Conservation (phyloP, 2,329 filamentous ascomycete species). For the Calycina herbarum region DNA sequence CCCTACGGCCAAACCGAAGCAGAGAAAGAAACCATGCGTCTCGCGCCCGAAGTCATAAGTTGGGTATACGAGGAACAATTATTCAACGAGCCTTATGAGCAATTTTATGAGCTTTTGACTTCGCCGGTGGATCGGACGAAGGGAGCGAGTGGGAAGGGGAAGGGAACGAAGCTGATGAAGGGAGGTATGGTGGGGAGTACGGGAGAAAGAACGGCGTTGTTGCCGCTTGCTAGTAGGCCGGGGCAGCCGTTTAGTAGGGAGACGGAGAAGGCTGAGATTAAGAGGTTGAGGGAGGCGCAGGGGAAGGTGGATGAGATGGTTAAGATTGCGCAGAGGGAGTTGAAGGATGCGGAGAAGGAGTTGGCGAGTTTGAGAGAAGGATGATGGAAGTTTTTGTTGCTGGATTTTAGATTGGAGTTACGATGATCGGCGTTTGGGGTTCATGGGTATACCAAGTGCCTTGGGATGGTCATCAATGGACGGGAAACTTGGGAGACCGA, state of each 20-base stretch:
- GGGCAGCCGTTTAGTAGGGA: slow-evolving; percentile 73
- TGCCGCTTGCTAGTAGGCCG: slow-evolving; percentile 66
- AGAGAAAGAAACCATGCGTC: slow-evolving; percentile 57
- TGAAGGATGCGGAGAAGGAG: slow-evolving; percentile 31
- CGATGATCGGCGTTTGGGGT: neutral
- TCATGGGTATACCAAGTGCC: no score
- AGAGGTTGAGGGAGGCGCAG: slow-evolving; percentile 62
- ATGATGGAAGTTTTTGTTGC: neutral
- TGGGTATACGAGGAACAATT: slow-evolving; percentile 93
- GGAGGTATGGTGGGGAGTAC: slow-evolving; percentile 40
- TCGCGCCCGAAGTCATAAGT: slow-evolving; percentile 66
- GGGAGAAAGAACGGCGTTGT: slow-evolving; percentile 70
- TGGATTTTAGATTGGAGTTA: neutral
- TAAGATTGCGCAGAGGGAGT: slow-evolving; percentile 27
- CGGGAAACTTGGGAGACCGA: no score
- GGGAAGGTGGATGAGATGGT: slow-evolving; percentile 56
- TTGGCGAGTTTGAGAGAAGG: slow-evolving; percentile 23
- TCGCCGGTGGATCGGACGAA: slow-evolving; percentile 54
- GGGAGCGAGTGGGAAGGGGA: slow-evolving; percentile 54
- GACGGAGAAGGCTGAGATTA: slow-evolving; percentile 64
- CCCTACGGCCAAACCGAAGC: slow-evolving; percentile 83
- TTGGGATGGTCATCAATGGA: no score
- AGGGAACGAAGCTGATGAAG: slow-evolving; percentile 50
- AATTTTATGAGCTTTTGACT: slow-evolving; percentile 86
- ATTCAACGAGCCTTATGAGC: slow-evolving; percentile 95